A percentile compares a stretch with the other conserved stretches of the same genome.
Conservation (phyloP, 2,329 filamentous ascomycete species). For the Fusarium chlamydosporum region DNA sequence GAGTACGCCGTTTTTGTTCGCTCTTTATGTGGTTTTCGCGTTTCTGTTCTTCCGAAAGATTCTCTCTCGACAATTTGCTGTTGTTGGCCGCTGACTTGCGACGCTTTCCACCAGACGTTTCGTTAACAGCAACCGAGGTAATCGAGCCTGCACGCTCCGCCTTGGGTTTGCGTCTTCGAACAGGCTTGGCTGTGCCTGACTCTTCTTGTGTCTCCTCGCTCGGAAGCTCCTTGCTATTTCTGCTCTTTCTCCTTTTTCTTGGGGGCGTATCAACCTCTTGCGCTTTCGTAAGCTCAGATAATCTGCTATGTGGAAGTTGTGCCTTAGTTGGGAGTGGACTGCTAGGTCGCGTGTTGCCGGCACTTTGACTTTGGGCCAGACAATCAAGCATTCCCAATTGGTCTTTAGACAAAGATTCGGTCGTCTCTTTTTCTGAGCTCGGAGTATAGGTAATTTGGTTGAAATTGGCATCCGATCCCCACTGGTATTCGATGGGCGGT, state of each 20-base stretch:
- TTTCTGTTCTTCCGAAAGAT: slow-evolving; percentile 85
- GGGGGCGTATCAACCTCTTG: slow-evolving; percentile 60
- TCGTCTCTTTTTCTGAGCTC: slow-evolving; percentile 68
- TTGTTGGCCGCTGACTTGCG: slow-evolving; percentile 63
- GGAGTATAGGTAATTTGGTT: slow-evolving; percentile 70
- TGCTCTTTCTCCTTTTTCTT: slow-evolving; percentile 70
- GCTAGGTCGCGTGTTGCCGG: slow-evolving; percentile 70
- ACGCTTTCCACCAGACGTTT: slow-evolving; percentile 60
- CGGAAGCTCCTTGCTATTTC: slow-evolving; percentile 59
- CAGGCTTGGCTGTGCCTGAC: slow-evolving; percentile 49
- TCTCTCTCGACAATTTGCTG: slow-evolving; percentile 71
- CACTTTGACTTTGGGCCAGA: slow-evolving; percentile 70
- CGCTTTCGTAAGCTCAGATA: slow-evolving; percentile 51
- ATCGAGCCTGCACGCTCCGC: slow-evolving; percentile 54
- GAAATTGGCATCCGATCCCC: slow-evolving; percentile 79
- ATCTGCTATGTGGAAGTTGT: slow-evolving; percentile 29
- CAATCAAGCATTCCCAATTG: slow-evolving; percentile 70
- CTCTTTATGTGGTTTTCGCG: slow-evolving; percentile 88
- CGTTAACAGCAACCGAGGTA: slow-evolving; percentile 54
- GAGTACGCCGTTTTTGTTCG: slow-evolving; percentile 86
- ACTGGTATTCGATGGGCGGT: slow-evolving; percentile 67
- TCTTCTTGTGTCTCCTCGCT: slow-evolving; percentile 62
- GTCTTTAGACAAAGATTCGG: slow-evolving; percentile 68
- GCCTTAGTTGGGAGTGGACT: slow-evolving; percentile 62
- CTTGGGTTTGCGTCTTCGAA: slow-evolving; percentile 65